Evolutionary conservation across 2,329 filamentous ascomycete genomes (phyloP), one percentile per base, ranked within the genome.

Genomic region (Xylariaceae sp.): DNA sequence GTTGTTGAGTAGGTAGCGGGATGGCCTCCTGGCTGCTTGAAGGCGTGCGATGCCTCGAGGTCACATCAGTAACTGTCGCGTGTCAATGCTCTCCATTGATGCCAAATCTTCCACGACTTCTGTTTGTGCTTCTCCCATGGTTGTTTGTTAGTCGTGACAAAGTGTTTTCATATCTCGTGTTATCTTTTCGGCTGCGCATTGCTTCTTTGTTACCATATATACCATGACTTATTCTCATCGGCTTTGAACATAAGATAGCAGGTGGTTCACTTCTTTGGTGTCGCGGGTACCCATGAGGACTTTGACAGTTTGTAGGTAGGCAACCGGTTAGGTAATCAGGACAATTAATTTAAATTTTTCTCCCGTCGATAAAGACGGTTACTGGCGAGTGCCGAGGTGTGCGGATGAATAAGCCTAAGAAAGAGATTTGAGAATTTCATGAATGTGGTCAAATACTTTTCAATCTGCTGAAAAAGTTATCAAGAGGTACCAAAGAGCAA

Each of bases 1-100:
- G 65, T 69, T 3, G 48, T 68, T 1, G 61, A 58, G 45, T 55
- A 54, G 42, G 31, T 30, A 35, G 2, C 1, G 37, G 6, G 8
- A 1, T 32, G 9, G 42, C 3, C 12, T 7, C 5, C 12, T 37
- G 19, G 0, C 19, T 19, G 19, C 19, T 19, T 19, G 19, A 19
- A 19, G 19, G 19, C 19, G 19, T 19, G 19, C 1, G 19, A 19
- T 19, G 19, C 19, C 19, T 19, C 19, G 19, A 19, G 19, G 19
- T 19, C 19, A 19, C 19, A 19, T 19, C 19, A 19, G 19, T 19
- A 19, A 19, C 19, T 19, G 35, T 7, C 12, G 35, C 35, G 8
- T 1, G 8, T 37, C 35, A 37, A 37, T 37, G 35, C 35, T 37
- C 35, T 37, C 35, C 3, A 7, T 37, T 11, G 8, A 3, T 37